Base-by-base conservation (phyloP, 805 yeast genomes). In the Wickerhamiella parazyma region DNA sequence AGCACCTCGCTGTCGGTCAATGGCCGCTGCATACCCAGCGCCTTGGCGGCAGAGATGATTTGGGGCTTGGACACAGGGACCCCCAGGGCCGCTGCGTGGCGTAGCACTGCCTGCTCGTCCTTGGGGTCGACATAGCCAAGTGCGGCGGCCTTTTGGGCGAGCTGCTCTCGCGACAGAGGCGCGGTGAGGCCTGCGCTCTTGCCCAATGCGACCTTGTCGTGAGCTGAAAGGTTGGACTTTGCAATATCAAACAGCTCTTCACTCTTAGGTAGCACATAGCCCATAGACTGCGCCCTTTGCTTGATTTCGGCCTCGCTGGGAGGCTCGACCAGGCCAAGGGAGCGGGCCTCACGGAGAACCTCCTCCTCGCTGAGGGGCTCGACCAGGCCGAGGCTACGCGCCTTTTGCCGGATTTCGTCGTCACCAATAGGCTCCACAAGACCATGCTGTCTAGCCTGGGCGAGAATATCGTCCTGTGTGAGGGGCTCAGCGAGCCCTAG, bases 341-440 rank as follows among this genome's bases (percentile, higher is more conserved):
- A n/a, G n/a, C n/a, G n/a, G n/a, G n/a, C n/a, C n/a, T n/a, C n/a
- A n/a, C n/a, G n/a, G n/a, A n/a, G n/a, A n/a, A n/a, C n/a, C n/a
- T n/a, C n/a, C n/a, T n/a, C n/a, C n/a, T 40, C 38, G 6, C 26
- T 29, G 11, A 28, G 41, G 17, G 48, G 50, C 10, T 45, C 51
- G 10, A 48, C 53, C 26, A 58, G 41, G 7, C 63, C 62, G 8
- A 47, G 44, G 8, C 36, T 25, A 21, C 36, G 36, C 12, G 61
- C 62, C 20, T 41, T 31, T 21, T 18, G 11, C 9, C 6, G 11
- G n/a, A 52, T 24, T 6, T 49, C 33, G 1, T 33, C 39, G 6
- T 49, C 38, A 6, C 8, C 17, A 6, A 36, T 10, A 5, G 47
- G 49, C 34, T 44, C 47, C 3, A 52, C 49, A n/a, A 58, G 46